Percentiles rank a stretch among this genome's conserved stretches.
phyloP scores from a whole-genome alignment of 2,329 filamentous ascomycete genomes.

The Didymella segeticola region DNA sequence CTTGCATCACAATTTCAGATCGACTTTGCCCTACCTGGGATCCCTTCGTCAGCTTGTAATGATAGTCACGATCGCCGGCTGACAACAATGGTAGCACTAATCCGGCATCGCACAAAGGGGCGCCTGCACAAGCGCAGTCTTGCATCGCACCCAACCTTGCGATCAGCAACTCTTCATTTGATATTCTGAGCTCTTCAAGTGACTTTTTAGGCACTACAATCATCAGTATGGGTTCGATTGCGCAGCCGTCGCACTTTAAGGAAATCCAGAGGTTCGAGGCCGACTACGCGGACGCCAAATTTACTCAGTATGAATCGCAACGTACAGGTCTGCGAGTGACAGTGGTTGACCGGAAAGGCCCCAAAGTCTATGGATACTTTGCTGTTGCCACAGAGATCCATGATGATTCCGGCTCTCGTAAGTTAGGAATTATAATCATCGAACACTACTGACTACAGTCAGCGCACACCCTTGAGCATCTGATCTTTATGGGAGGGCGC shows the following conservation, averaged over 20 bases:
- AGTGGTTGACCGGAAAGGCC: constrained; percentile 88
- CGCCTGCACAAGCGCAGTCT: constrained; percentile 9
- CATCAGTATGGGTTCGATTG: constrained; percentile 39
- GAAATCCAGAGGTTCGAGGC: constrained; percentile 84
- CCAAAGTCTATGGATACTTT: constrained; percentile 91
- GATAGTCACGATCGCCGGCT: constrained; percentile 6
- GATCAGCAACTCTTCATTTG: not conserved
- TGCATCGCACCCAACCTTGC: constrained; percentile 6
- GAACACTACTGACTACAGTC: constrained; percentile 9
- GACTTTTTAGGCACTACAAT: constrained; percentile 12
- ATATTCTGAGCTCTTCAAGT: not conserved
- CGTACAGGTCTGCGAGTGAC: constrained; percentile 94
- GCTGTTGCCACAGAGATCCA: constrained; percentile 95
- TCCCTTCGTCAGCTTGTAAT: not conserved
- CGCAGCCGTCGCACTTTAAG: constrained; percentile 70
- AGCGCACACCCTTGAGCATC: constrained; percentile 61
- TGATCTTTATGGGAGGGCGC: constrained; percentile 75
- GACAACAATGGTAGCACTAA: constrained; percentile 44
- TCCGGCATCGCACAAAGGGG: constrained; percentile 34
- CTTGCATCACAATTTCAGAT: not conserved
- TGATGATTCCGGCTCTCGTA: constrained; percentile 88
- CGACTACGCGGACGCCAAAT: constrained; percentile 85
- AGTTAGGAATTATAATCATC: constrained; percentile 11
- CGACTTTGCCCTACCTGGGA: not conserved
- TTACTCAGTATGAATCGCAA: constrained; percentile 96